Base-by-base conservation (phyloP, 257 asterid genomes). In the Petunia secreta region DNA sequence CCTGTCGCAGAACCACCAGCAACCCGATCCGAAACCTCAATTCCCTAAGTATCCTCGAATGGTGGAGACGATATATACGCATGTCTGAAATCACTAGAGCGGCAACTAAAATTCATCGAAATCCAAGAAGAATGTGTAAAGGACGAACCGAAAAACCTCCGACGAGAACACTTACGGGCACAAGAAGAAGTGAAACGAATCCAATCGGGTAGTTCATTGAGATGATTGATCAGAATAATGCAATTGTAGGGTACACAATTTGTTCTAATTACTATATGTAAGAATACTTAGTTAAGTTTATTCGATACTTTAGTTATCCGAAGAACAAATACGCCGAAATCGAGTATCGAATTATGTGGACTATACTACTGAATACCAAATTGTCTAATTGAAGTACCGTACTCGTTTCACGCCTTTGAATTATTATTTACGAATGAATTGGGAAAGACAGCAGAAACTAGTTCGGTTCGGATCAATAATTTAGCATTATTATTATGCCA, bases 151-250 rank as follows among this genome's bases (percentile, higher is more conserved):
- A 92, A 92, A 68, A 92, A 90, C 82, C 97, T 92, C 78, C 92
- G 92, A 60, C 97, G 97, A 58, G 97, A 92, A 86, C 89, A 85
- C 63, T 85, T 90, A 3, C 90, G 94, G 13, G 91, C 97, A 7
- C 93, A 90, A 85, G 97, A 92, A 82, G 97, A 92, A 85, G 97
- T 92, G 54, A 92, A 92, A 90, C 87, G 97, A 90, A 92, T 92
- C 80, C 97, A 92, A 92, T 92, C 67, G 97, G 95, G n/a, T 94
- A 92, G 87, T 92, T 92, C 87, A 92, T 92, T 93, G 97, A 92
- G 88, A 92, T 92, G 97, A 92, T 92, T 74, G 97, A 92, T 79
- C 90, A 87, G 90, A 92, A 89, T 80, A 92, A 89, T 79, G 97
- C 88, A 15, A 92, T 92, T 13, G 95, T 92, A 4, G 97, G 97